A percentile compares a stretch with the other conserved stretches of the same genome.
phyloP scores from a whole-genome alignment of 2,329 filamentous ascomycete species.

The Lecanicillium sp. region DNA sequence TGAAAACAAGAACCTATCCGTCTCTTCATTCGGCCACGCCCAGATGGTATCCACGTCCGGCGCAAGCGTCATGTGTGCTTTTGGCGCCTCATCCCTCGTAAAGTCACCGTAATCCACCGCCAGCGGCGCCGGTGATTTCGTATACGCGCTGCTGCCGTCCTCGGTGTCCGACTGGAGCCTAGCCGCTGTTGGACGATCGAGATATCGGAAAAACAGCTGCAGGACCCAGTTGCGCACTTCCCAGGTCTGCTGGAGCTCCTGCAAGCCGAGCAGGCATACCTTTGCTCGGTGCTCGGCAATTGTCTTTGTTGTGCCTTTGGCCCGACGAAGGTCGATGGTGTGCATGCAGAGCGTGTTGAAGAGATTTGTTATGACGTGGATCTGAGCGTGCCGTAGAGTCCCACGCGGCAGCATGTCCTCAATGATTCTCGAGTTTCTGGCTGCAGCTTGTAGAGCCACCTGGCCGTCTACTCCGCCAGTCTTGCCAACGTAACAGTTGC shows the following conservation, averaged over 20 bases:
- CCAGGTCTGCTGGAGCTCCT: constrained; percentile 40
- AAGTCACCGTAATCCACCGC: constrained; percentile 3
- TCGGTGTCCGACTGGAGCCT: constrained; percentile 17
- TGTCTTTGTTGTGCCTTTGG: constrained; percentile 27
- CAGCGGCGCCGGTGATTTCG: background rate
- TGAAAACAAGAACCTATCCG: constrained; percentile 13
- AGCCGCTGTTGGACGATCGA: constrained; percentile 34
- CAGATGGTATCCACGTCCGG: constrained; percentile 8
- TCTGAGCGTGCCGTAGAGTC: constrained; percentile 30
- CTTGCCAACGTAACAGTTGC: constrained; percentile 29
- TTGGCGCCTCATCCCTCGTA: background rate
- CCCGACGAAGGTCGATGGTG: constrained; percentile 31
- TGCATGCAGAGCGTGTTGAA: constrained; percentile 41
- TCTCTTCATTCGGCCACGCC: constrained; percentile 12
- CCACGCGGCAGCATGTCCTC: constrained; percentile 37
- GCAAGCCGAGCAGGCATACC: constrained; percentile 35
- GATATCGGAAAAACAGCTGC: constrained; percentile 37
- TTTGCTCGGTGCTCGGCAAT: constrained; percentile 39
- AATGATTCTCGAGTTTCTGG: constrained; percentile 34
- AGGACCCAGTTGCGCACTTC: constrained; percentile 39
- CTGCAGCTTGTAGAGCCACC: constrained; percentile 34
- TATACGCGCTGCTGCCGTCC: background rate
- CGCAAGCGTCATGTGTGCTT: constrained; percentile 2
- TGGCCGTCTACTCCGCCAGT: constrained; percentile 25
- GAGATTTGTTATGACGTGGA: constrained; percentile 38